Percentiles rank a stretch among this genome's conserved stretches.
These are phyloP conservation scores for Ensete ventricosum DNA, from an alignment of 176 grass and related monocot species.

Conservation along the genomic window DNA sequence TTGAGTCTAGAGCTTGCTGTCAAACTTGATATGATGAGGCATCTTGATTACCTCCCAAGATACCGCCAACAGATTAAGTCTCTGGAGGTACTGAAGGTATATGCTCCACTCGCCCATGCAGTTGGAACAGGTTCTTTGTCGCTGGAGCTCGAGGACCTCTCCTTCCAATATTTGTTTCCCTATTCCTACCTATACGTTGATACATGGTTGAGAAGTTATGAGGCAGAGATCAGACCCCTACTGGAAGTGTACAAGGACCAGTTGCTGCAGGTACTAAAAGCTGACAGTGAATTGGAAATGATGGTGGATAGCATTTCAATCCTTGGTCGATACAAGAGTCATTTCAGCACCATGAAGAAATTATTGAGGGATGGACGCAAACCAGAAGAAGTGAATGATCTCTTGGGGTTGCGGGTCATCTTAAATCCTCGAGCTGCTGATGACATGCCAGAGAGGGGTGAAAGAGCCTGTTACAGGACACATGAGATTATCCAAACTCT, in stretches of 20 bases:
- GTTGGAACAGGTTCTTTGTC: constrained; percentile 69
- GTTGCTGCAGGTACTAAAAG: constrained; percentile 43
- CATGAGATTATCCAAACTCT: constrained; percentile 47
- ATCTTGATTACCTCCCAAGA: constrained; percentile 63
- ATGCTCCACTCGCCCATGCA: constrained; percentile 87
- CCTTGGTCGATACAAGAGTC: constrained; percentile 73
- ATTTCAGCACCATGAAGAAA: constrained; percentile 97
- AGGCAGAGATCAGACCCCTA: constrained; percentile 48
- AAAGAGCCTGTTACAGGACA: constrained; percentile 58
- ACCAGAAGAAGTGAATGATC: constrained; percentile 81
- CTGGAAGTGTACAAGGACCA: constrained; percentile 56
- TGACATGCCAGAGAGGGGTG: constrained; percentile 19
- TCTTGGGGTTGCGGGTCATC: constrained; percentile 73
- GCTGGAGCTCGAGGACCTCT: constrained; percentile 79
- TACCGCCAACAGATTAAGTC: constrained; percentile 61
- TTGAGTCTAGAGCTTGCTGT: constrained; percentile 68
- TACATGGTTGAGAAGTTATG: constrained; percentile 62
- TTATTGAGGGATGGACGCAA: constrained; percentile 73
- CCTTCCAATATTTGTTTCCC: constrained; percentile 81
- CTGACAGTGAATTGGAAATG: constrained; percentile 41
- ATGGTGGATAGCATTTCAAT: constrained; percentile 63
- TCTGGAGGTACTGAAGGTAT: constrained; percentile 88
- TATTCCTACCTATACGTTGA: constrained; percentile 66
- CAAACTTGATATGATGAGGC: constrained; percentile 74
- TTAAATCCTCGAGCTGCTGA: constrained; percentile 34